Base-by-base conservation (phyloP, 495 filamentous ascomycete species). In the Terfezia boudieri region DNA sequence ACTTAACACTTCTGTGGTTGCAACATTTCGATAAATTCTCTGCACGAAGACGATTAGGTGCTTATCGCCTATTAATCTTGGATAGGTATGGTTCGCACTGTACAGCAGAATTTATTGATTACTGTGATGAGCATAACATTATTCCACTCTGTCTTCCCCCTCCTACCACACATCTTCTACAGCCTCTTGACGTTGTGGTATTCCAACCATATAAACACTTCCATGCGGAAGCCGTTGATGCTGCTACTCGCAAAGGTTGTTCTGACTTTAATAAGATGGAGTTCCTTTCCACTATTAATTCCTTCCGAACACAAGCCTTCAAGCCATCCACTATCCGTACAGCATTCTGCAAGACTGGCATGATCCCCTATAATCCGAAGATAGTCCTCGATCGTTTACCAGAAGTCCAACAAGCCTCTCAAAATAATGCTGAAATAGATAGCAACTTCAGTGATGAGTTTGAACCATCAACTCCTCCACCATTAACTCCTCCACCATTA, bases 51-150 rank as follows among this genome's bases (percentile, higher is more conserved):
- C 56, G 38, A 60, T 2, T 32, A 32, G 26, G 26, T 32, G 26
- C 26, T 32, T 32, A 32, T 16, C 35, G 52, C 7, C 22, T 57
- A 22, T 52, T 59, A 7, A 38, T 60, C 8, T 16, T 59, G 4
- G 50, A 60, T 55, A 23, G 51, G 0, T 46, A 60, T 54, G 53
- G 36, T 9, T 60, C 41, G 16, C 36, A 59, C 51, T 32, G 58
- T 9, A 60, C 41, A 26, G 46, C 26, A 49, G 50, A 59, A 23
- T 59, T 59, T 57, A 56, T 59, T 12, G 22, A 57, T 52, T 57
- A 49, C 41, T 57, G 43, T 26, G 26, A 59, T 35, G 9, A 8
- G 4, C 38, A 56, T 46, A 52, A 56, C 41, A 59, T 61, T 14
- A 14, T 56, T 10, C 57, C 51, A 41, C 51, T 61, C 22, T 56